A percentile compares a stretch with the other conserved stretches of the same genome.
phyloP scores from a whole-genome alignment of 1,284 basidiomycete genomes.

The Pseudozyma sp. region DNA sequence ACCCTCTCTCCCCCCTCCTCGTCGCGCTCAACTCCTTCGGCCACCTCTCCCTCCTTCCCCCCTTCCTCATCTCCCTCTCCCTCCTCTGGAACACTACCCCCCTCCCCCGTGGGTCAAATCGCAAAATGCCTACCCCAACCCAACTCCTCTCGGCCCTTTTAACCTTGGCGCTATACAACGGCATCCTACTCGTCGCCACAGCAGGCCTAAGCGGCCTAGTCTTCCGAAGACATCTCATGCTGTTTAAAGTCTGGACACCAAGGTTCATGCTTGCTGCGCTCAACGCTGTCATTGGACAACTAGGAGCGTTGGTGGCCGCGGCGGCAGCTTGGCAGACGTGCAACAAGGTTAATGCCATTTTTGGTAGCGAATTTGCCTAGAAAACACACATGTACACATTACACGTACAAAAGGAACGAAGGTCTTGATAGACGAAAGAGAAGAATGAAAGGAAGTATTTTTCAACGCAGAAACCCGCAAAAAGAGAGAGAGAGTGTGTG shows the following conservation, averaged over 20 bases:
- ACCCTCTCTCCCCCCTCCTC: constrained; percentile 82
- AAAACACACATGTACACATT: no score
- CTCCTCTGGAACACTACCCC: constrained; percentile 90
- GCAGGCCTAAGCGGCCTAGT: constrained; percentile 78
- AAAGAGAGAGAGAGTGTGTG: not conserved
- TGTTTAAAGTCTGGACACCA: constrained; percentile 98
- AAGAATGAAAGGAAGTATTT: not conserved
- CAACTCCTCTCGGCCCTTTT: constrained; percentile 73
- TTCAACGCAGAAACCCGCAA: no score
- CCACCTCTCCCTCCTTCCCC: constrained; percentile 76
- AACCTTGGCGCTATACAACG: constrained; percentile 79
- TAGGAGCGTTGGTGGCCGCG: constrained; percentile 68
- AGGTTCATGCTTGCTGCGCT: constrained; percentile 84
- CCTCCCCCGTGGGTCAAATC: constrained; percentile 18
- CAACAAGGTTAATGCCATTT: constrained; percentile 48
- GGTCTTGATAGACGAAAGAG: not conserved
- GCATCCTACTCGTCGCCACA: constrained; percentile 70
- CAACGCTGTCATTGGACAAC: constrained; percentile 71
- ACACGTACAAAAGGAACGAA: not conserved
- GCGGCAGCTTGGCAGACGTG: constrained; percentile 44
- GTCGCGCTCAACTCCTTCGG: constrained; percentile 85
- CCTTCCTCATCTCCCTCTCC: constrained; percentile 78
- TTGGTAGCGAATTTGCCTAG: constrained; percentile 48
- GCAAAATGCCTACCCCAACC: constrained; percentile 22
- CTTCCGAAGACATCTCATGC: constrained; percentile 91